Conservation (phyloP, 441 rosid genomes). For the Eugenia klotzschiana region DNA sequence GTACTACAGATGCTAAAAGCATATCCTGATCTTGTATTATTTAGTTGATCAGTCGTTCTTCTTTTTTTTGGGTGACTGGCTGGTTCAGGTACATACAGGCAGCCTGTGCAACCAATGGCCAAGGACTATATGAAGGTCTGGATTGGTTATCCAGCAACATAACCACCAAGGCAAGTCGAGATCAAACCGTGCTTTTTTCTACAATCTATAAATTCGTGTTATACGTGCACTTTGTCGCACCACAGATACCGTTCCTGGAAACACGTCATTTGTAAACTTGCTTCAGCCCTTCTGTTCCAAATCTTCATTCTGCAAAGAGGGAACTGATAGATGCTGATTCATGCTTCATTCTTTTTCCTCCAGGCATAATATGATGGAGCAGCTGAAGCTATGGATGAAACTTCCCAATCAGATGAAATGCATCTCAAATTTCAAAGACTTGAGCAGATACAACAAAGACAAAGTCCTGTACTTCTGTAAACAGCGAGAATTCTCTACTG, state of each 20-base stretch:
- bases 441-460: neutral
- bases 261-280: neutral
- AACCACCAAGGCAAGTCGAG: constrained; percentile 26
- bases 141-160: constrained; percentile 55
- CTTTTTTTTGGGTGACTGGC: neutral
- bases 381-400: neutral
- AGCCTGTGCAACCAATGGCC: constrained; percentile 45
- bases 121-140: constrained; percentile 55
- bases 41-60: neutral
- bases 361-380: neutral
- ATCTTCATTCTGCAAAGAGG: neutral
- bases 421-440: neutral
- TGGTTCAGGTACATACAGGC: constrained; percentile 39
- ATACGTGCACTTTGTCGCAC: neutral
- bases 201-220: neutral
- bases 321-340: neutral
- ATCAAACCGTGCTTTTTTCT: neutral
- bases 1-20: neutral
- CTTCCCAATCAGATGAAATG: neutral
- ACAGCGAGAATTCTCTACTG: neutral
- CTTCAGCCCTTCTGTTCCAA: neutral
- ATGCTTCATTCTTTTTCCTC: neutral
- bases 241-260: neutral
- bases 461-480: neutral
- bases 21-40: neutral